Base-by-base conservation (phyloP, 495 filamentous ascomycete genomes). In the Penicillium longicatenatum region DNA sequence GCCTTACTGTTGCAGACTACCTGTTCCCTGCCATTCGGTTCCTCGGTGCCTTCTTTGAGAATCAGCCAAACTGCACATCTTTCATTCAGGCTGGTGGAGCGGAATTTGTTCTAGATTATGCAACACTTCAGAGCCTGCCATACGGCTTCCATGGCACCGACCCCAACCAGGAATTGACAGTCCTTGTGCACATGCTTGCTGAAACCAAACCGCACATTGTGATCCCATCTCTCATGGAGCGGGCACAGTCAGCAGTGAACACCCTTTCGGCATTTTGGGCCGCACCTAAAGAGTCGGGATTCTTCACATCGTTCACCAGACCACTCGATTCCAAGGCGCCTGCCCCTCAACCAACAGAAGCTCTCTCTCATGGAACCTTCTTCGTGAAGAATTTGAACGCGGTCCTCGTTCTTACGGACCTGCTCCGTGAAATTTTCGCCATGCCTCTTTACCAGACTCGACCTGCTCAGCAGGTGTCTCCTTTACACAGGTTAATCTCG, bases 161-260 rank as follows among this genome's bases (percentile, higher is more conserved):
- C 49, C 85, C 87, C 8, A 85, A 77, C 45, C 82, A 86, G 33
- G 84, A 86, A 52, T 76, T 96, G 29, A 80, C 83, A 8, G 83
- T 83, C 16, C 86, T 94, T n/a, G 75, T 96, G 16, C 85, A 93
- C 57, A 80, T 87, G 60, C 80, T 96, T 55, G 84, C 92, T 33
- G 95, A 98, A 66, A 84, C 85, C 16, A 92, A 89, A 63, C 88
- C 93, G 19, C 86, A 94, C 66, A 74, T 93, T 9, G 86, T 91
- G 3, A 74, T 98, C 12, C 91, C 92, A 0, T 90, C 91, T 9
- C 71, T 97, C 24, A 72, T 97, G 21, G 82, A 85, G 56, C 84
- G 91, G 44, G 82, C 88, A 9, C 89, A 95, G 60, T 71, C 69
- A 26, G 84, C 86, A 20, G 74, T 93, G 33, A 80, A 91, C 60